phyloP scores from a whole-genome alignment of 495 filamentous ascomycete species.

The Xylaria nigripes region DNA sequence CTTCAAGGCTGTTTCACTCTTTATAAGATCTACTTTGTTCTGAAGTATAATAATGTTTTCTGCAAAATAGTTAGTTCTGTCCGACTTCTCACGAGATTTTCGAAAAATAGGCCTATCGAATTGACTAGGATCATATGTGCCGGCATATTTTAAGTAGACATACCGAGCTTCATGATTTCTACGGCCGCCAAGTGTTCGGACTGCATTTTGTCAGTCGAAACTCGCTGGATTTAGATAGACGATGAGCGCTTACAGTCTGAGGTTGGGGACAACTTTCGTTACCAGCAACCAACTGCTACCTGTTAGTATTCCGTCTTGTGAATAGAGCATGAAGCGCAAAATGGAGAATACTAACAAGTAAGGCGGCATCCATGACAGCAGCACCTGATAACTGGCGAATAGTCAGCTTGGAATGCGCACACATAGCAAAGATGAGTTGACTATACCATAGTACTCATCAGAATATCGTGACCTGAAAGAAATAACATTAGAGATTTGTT shows the following conservation, averaged over 20 bases:
- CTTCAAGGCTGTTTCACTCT: conserved; percentile 80
- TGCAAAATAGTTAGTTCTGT: not conserved
- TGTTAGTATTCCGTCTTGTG: not conserved
- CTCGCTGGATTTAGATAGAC: no score
- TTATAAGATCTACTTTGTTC: conserved; percentile 98
- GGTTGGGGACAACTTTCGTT: conserved; percentile 98
- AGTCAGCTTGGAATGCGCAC: not conserved
- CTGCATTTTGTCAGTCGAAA: not conserved
- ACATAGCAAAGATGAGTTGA: not conserved
- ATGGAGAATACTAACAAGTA: conserved; percentile 54
- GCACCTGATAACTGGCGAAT: conserved; percentile 67
- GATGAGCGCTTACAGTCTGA: conserved; percentile 50
- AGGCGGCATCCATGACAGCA: conserved; percentile 97
- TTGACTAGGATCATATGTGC: not conserved
- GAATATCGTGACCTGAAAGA: conserved; percentile 79
- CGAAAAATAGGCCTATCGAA: no score
- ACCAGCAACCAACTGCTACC: conserved; percentile 55
- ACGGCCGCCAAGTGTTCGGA: conserved; percentile 98
- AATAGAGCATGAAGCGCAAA: not conserved
- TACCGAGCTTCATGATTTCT: conserved; percentile 56
- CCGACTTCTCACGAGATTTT: not conserved
- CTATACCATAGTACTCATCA: conserved; percentile 90
- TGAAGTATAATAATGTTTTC: conserved; percentile 96
- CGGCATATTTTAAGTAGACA: not conserved
- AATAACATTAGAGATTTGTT: not conserved